Conservation (phyloP, 108 stramenopile species). For the Nitzschia sp. region DNA sequence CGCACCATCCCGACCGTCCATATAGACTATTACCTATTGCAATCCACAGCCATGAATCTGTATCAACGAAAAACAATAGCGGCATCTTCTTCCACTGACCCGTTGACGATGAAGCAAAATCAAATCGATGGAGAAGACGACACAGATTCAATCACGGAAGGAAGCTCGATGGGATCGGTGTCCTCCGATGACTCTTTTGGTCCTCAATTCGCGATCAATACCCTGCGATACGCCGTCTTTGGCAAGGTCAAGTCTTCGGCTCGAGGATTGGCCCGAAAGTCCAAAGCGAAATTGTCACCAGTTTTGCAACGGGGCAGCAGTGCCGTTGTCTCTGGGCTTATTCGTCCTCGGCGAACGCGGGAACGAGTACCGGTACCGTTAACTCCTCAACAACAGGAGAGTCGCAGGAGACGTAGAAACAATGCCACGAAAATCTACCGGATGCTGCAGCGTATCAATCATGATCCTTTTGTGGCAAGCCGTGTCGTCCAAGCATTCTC, state of each 20-base stretch:
- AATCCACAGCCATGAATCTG: no score
- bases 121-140: not conserved
- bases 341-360: not conserved
- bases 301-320: not conserved
- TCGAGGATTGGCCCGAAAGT: not conserved
- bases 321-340: not conserved
- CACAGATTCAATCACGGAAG: not conserved
- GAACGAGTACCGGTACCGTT: not conserved
- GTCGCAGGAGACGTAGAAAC: not conserved
- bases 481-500: not conserved
- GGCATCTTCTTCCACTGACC: no score
- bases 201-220: not conserved
- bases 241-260: conserved; percentile 10
- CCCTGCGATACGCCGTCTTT: not conserved
- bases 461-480: conserved; percentile 12
- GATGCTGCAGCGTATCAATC: conserved; percentile 9
- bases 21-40: no score
- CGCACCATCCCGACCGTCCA: no score
- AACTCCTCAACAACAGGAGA: not conserved
- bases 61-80: no score
- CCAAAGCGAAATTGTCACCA: not conserved
- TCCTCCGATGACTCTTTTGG: conserved; percentile 12
- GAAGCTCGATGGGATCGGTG: conserved; percentile 5
- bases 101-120: not conserved
- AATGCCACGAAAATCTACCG: not conserved